These are phyloP conservation scores for Trypanosoma mega DNA, from an alignment of 208 protist species.

Conservation along the genomic window DNA sequence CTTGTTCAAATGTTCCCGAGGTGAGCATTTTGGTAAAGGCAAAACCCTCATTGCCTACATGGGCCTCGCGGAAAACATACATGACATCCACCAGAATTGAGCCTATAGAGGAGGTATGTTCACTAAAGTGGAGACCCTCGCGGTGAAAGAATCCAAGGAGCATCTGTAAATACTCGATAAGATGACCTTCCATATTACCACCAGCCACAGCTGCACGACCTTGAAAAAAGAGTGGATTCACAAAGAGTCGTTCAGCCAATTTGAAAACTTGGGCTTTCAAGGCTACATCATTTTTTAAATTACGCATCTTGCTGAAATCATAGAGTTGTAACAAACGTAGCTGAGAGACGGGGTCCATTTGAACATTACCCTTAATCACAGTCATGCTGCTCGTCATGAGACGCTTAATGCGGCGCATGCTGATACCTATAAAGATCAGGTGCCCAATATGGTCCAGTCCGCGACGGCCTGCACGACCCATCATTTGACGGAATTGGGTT, in stretches of 20 bases:
- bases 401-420: conserved; percentile 83
- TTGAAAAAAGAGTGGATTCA: conserved; percentile 86
- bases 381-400: conserved; percentile 92
- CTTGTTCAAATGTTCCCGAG: conserved; percentile 55
- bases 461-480: conserved; percentile 94
- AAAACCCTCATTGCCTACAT: conserved; percentile 75
- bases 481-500: conserved; percentile 95
- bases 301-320: conserved; percentile 63
- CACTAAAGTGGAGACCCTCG: conserved; percentile 78
- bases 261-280: conserved; percentile 46
- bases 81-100: conserved; percentile 75
- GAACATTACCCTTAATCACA: conserved; percentile 91
- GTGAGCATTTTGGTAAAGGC: conserved; percentile 80
- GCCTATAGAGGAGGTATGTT: conserved; percentile 76
- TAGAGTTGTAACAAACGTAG: conserved; percentile 84
- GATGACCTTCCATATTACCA: conserved; percentile 77
- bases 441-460: conserved; percentile 94
- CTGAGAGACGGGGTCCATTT: conserved; percentile 82
- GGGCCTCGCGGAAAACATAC: conserved; percentile 79
- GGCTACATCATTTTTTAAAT: conserved; percentile 44
- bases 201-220: conserved; percentile 55
- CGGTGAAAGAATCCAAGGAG: conserved; percentile 74
- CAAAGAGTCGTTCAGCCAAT: conserved; percentile 72
- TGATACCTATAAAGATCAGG: conserved; percentile 92
- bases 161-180: conserved; percentile 74